Base-by-base conservation (phyloP, 352 stramenopile genomes). In the Phytophthora nicotianae region DNA sequence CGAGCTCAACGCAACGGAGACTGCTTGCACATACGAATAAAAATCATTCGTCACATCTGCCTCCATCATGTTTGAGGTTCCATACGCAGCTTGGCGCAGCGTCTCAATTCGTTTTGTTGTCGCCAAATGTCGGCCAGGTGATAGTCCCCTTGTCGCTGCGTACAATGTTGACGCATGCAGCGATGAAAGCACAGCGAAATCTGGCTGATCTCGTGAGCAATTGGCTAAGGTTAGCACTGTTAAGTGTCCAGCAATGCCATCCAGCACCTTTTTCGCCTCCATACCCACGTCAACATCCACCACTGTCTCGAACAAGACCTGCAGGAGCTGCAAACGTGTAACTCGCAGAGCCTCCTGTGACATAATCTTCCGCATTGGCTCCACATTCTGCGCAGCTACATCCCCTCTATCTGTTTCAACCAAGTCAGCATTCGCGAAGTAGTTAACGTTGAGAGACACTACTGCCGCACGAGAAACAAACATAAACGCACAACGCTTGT, bases 81-180 rank as follows among this genome's bases (percentile, higher is more conserved):
- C 88, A 49, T 95, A 93, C 4, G 78, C 73, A 1, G 88, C 86
- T 56, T 93, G 72, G 3, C 85, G 81, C 20, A 94, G 65, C 19
- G 82, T 86, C 54, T 96, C 81, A 26, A 96, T 93, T 3, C 87
- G 76, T 46, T 88, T 90, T 26, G 81, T 81, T 8, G 86, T 95
- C 11, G 84, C 84, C 35, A 96, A 74, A 58, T 93, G 83, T 11
- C 84, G 72, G 9, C 86, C 86, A 32, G 84, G 88, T 11, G 88
- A 95, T 38, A 96, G 29, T 9, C 88, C 86, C 59, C 86, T 77
- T 46, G 81, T 88, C n/a, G 79, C 86, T 33, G 88, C 75, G 54
- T 92, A 75, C 35, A 95, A 56, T 27, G 84, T 89, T 27, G 84
- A 91, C 9, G 84, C 81, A 53, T 89, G 77, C 27, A 95, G 54